Conservation (phyloP, 2,329 filamentous ascomycete species). For the Leptographium lundbergii region DNA sequence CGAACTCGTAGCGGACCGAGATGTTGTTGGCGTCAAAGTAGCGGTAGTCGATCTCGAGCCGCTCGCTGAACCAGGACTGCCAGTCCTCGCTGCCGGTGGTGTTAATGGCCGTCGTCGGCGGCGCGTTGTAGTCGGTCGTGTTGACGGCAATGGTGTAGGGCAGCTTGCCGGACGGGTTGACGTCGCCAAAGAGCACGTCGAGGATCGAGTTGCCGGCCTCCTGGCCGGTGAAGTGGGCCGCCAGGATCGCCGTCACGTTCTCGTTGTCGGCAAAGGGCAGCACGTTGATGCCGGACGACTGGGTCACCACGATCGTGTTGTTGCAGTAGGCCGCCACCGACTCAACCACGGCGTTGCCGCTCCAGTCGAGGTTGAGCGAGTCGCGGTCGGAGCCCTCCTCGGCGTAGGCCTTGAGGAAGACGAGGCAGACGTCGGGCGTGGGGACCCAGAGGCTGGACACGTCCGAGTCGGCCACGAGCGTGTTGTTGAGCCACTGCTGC, state of each 20-base stretch:
- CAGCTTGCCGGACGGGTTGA: conserved; percentile 52
- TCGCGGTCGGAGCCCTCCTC: conserved; percentile 82
- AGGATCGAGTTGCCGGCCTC: conserved; percentile 36
- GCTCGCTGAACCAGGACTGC: conserved; percentile 45
- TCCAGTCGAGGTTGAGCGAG: conserved; percentile 59
- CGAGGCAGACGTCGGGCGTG: conserved; percentile 59
- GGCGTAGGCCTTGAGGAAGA: conserved; percentile 69
- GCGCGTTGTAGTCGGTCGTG: conserved; percentile 54
- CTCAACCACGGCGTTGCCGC: conserved; percentile 60
- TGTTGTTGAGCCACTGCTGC: conserved; percentile 30
- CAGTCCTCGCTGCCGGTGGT: conserved; percentile 43
- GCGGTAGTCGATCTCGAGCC: conserved; percentile 68
- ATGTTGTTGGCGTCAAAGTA: conserved; percentile 51
- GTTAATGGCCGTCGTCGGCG: conserved; percentile 47
- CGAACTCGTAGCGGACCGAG: conserved; percentile 63
- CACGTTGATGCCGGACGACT: conserved; percentile 45
- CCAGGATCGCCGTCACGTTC: conserved; percentile 42
- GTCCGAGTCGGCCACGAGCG: neutral
- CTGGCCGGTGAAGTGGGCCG: conserved; percentile 41
- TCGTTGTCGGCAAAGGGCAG: conserved; percentile 51
- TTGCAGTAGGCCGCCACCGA: conserved; percentile 50
- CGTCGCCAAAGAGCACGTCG: conserved; percentile 33
- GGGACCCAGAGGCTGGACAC: conserved; percentile 26
- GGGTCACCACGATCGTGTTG: conserved; percentile 40
- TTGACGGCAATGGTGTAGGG: conserved; percentile 72